phyloP scores from a whole-genome alignment of 331 rosid species.

The Acacia concinna region DNA sequence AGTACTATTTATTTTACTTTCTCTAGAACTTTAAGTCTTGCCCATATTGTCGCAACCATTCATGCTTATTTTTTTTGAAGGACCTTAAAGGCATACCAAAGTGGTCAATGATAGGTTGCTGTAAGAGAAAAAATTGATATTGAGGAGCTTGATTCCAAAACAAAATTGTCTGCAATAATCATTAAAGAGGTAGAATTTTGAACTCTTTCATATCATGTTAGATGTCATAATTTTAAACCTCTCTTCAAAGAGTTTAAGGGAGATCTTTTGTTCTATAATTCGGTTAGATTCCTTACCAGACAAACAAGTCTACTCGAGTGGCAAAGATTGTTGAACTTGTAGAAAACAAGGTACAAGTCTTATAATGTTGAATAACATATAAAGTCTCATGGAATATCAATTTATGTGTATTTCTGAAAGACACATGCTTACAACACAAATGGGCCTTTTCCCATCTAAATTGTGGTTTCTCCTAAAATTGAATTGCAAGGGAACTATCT shows the following conservation, averaged over 20 bases:
- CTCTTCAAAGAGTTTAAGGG: conserved; percentile 5
- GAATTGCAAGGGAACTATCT: neutral
- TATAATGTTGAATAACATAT: neutral
- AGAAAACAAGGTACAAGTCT: conserved; percentile 79
- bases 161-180: conserved; percentile 75
- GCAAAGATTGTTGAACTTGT: conserved; percentile 96
- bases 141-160: conserved; percentile 83
- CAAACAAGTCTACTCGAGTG: conserved; percentile 85
- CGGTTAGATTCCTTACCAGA: conserved; percentile 87
- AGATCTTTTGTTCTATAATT: conserved; percentile 35
- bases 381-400: conserved; percentile 3
- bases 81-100: conserved; percentile 88
- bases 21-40: conserved; percentile 1
- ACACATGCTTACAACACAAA: neutral
- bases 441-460: neutral
- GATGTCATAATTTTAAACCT: conserved; percentile 17
- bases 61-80: conserved; percentile 49
- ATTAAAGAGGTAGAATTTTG: conserved; percentile 69
- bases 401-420: conserved; percentile 18
- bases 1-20: neutral
- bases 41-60: neutral
- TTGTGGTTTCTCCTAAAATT: neutral
- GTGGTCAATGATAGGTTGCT: conserved; percentile 80
- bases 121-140: conserved; percentile 93
- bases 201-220: conserved; percentile 22